Conservation (phyloP, 176 grass and related monocot species). For the Poa pratensis region DNA sequence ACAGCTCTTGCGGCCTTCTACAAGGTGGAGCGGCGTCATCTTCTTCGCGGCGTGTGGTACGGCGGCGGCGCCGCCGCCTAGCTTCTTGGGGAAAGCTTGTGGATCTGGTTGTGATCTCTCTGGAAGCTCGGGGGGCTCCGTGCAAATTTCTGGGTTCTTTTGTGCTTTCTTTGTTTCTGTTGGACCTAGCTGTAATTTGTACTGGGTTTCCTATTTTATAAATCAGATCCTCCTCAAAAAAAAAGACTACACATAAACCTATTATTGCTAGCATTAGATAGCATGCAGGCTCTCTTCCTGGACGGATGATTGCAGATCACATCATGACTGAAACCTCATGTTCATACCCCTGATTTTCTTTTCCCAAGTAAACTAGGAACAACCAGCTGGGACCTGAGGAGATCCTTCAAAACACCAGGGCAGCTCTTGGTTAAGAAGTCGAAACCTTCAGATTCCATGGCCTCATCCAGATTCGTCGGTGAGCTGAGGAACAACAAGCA, state of each 20-base stretch:
- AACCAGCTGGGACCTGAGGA: background rate
- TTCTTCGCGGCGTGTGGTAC: no score
- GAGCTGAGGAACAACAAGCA: conserved; percentile 31
- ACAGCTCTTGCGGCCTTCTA: no score
- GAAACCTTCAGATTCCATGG: conserved; percentile 1
- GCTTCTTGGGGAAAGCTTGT: no score
- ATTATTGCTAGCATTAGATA: background rate
- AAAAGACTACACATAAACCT: background rate
- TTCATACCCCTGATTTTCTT: background rate
- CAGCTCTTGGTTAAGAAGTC: conserved; percentile 13
- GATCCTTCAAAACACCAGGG: conserved; percentile 3
- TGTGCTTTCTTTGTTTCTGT: no score
- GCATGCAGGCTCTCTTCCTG: background rate
- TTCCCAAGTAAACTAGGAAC: background rate
- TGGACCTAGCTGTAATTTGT: no score
- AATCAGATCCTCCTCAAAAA: no score
- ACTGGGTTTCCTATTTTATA: no score
- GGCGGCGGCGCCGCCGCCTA: no score
- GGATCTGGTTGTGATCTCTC: no score
- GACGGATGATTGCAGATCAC: background rate
- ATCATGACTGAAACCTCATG: background rate
- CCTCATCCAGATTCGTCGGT: background rate
- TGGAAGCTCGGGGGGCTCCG: no score
- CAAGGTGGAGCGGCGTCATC: no score
- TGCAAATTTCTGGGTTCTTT: no score